phyloP scores from a whole-genome alignment of 2,329 filamentous ascomycete species.

The Aspergillaceae sp. region DNA sequence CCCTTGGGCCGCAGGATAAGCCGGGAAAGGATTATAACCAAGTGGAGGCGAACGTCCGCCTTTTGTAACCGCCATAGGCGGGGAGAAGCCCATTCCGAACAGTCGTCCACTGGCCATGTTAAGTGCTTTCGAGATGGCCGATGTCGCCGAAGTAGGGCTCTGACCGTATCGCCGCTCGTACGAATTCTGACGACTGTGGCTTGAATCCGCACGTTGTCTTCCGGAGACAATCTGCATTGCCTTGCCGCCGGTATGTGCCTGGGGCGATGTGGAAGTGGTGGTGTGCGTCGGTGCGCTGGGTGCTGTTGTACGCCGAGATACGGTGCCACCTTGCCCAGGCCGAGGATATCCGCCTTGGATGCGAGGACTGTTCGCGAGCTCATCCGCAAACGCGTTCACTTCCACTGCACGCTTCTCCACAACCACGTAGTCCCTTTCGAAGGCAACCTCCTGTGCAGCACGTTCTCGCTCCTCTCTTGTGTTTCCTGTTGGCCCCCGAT shows the following conservation, averaged over 20 bases:
- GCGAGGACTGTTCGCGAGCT: constrained; percentile 75
- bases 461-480: constrained; percentile 45
- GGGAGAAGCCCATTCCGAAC: constrained; percentile 44
- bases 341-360: constrained; percentile 43
- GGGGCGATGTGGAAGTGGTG: constrained; percentile 63
- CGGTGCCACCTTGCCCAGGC: constrained; percentile 52
- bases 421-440: constrained; percentile 90
- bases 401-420: constrained; percentile 93
- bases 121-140: constrained; percentile 87
- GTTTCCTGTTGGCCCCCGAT: constrained; percentile 19
- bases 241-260: constrained; percentile 54
- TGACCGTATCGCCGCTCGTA: constrained; percentile 72
- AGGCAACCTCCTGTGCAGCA: constrained; percentile 76
- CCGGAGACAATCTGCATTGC: constrained; percentile 67
- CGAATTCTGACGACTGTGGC: constrained; percentile 66
- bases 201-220: constrained; percentile 49
- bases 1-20: constrained; percentile 67
- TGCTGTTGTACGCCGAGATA: constrained; percentile 69
- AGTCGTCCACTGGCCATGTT: constrained; percentile 72
- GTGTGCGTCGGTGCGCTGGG: constrained; percentile 62
- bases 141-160: constrained; percentile 68
- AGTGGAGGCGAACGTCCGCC: constrained; percentile 40
- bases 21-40: constrained; percentile 62
- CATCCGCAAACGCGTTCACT: constrained; percentile 94
- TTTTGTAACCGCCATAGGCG: constrained; percentile 38